A percentile compares a stretch with the other conserved stretches of the same genome.
Conservation (phyloP, 768 basidiomycete genomes). For the Lyophyllum atratum region DNA sequence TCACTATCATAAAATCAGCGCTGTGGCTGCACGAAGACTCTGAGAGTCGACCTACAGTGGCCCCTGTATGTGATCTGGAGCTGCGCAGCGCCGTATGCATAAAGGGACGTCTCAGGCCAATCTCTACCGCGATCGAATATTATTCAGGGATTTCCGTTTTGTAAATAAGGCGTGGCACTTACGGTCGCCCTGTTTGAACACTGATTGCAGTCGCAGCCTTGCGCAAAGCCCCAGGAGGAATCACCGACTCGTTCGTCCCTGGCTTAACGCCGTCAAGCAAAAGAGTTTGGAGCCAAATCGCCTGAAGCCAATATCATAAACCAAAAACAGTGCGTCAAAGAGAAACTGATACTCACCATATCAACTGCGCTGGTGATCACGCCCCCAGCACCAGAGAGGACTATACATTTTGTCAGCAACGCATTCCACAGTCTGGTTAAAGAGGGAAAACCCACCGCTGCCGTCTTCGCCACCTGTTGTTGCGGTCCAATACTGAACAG, state of each 20-base stretch:
- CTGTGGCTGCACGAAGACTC: too few relatives aligned
- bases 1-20: slow-evolving; percentile 3
- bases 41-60: slow-evolving; percentile 19
- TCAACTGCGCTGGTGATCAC: slow-evolving; percentile 27
- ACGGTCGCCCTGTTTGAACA: slow-evolving; percentile 16
- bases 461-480: slow-evolving; percentile 25
- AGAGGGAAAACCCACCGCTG: slow-evolving; percentile 17
- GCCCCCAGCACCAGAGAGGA: slow-evolving; percentile 30
- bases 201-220: slow-evolving; percentile 18
- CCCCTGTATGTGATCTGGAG: slow-evolving; percentile 19
- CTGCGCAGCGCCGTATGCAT: slow-evolving; percentile 26
- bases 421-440: too few relatives aligned
- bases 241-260: not conserved
- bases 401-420: too few relatives aligned
- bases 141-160: not conserved
- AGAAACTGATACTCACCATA: slow-evolving; percentile 14
- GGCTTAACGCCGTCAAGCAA: slow-evolving; percentile 5
- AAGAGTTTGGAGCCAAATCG: slow-evolving; percentile 1
- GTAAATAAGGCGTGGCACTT: not conserved
- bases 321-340: not conserved
- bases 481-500: slow-evolving; percentile 23
- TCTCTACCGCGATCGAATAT: slow-evolving; percentile 5
- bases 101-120: slow-evolving; percentile 22
- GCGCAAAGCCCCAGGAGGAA: slow-evolving; percentile 1
- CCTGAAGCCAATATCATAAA: not conserved